These are phyloP conservation scores for Dictyostelium intermedium DNA, from an alignment of 78 protist genomes.

Conservation along the genomic window DNA sequence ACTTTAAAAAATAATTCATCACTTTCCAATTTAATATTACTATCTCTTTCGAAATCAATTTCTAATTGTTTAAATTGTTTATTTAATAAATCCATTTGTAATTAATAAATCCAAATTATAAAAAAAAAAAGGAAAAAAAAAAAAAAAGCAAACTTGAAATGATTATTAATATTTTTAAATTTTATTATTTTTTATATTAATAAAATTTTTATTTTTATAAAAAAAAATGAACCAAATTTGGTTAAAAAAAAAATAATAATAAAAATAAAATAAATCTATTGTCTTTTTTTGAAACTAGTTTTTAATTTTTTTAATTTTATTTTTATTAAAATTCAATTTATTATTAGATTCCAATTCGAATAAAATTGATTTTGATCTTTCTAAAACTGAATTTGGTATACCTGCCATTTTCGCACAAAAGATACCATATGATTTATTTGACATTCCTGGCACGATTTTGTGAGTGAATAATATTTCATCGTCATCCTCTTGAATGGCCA, in stretches of 20 bases:
- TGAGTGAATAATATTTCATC: conserved; percentile 70
- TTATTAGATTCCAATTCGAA: not conserved
- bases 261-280: not conserved
- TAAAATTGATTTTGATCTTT: conserved; percentile 14
- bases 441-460: conserved; percentile 86
- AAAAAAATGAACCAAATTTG: no score
- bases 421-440: conserved; percentile 93
- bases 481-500: conserved; percentile 70
- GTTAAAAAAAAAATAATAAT: not conserved
- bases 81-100: not conserved
- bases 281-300: not conserved
- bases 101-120: no score
- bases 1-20: not conserved
- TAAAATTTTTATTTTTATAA: no score
- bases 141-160: no score
- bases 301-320: not conserved
- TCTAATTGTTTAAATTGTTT: not conserved
- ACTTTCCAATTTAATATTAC: not conserved
- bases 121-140: no score
- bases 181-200: no score
- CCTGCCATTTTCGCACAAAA: conserved; percentile 96
- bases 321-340: not conserved
- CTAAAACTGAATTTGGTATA: conserved; percentile 44
- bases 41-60: not conserved
- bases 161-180: no score